These are phyloP conservation scores for Tolypocladium inflatum DNA, from an alignment of 2,329 filamentous ascomycete genomes.

Conservation along the genomic window DNA sequence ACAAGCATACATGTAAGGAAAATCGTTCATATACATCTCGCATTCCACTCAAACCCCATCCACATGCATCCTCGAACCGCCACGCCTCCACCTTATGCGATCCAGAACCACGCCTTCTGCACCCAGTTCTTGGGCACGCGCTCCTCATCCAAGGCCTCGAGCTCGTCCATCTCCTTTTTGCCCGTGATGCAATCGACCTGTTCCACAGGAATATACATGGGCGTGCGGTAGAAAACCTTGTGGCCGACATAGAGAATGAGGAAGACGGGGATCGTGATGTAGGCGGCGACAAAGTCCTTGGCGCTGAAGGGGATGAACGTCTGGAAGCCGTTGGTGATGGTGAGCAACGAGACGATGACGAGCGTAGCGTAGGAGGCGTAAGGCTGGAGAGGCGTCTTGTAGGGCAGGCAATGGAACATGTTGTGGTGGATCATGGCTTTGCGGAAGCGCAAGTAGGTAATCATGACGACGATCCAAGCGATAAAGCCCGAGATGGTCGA, in stretches of 20 bases:
- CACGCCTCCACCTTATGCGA: slow-evolving; percentile 26
- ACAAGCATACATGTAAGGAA: not conserved
- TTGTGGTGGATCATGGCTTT: slow-evolving; percentile 43
- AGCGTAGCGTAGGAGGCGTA: slow-evolving; percentile 56
- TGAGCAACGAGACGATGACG: slow-evolving; percentile 49
- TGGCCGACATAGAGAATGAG: slow-evolving; percentile 50
- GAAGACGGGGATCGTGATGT: slow-evolving; percentile 55
- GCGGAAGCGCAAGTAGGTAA: slow-evolving; percentile 51
- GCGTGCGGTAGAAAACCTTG: slow-evolving; percentile 40
- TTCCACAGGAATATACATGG: slow-evolving; percentile 28
- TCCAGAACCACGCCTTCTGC: slow-evolving; percentile 47
- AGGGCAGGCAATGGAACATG: slow-evolving; percentile 41
- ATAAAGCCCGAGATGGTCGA: slow-evolving; percentile 54
- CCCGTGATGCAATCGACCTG: slow-evolving; percentile 49
- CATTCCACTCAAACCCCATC: not conserved
- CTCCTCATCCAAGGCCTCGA: slow-evolving; percentile 36
- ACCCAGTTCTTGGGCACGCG: slow-evolving; percentile 40
- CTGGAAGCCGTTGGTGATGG: slow-evolving; percentile 65
- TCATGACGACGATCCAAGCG: slow-evolving; percentile 49
- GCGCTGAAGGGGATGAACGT: slow-evolving; percentile 63
- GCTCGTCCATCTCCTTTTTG: slow-evolving; percentile 52
- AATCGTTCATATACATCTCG: not conserved
- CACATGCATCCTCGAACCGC: not conserved
- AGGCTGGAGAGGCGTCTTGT: slow-evolving; percentile 43
- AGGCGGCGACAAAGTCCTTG: slow-evolving; percentile 54